Evolutionary conservation across 768 basidiomycete species (phyloP), one percentile per base, ranked within the genome.

Genomic region (Rhodocollybia butyracea): DNA sequence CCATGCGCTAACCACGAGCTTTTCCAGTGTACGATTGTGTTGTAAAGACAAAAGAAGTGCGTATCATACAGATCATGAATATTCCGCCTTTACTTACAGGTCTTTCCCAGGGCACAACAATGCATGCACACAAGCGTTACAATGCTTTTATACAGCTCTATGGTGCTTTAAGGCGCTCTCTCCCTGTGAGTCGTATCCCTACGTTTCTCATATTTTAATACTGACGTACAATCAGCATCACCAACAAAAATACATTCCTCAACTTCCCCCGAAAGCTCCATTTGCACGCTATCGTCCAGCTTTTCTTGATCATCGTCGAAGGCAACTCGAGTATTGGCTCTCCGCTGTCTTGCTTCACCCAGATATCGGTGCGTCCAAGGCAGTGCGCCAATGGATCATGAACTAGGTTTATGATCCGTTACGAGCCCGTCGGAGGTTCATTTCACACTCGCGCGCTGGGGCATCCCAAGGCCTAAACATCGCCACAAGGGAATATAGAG

Each of bases 101-200:
- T 46, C 7, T 39, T 27, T 21, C 31, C 34, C 61, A 86, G 77
- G 81, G 82, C 11, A 86, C 84, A 2, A 76, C 70, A 17, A 84
- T 89, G 31, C 86, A 87, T 55, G 77, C 76, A 2, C 80, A 85
- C 57, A 88, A 84, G 64, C 78, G 86, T 21, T 89, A 88, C 65
- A 84, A 75, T 22, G 83, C 81, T 3, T 89, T 90, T 63, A 79
- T 76, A 3, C 69, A 81, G 46, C 75, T 90, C 6, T 70, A 82
- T 38, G 58, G 63, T 12, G 66, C 72, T 1, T 73, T 90, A 2
- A 71, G 74, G 15, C 73, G 70, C 12, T 77, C 76, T 3, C 68
- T 89, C 2, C 83, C 85, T 0, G 84, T 85, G 61, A 47, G n/a
- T 68, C 40, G 43, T 24, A 41, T 38, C 27, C 15, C 8, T 7